Evolutionary conservation across 2,329 filamentous ascomycete species (phyloP).

Genomic region (Ampelomyces quisqualis): DNA sequence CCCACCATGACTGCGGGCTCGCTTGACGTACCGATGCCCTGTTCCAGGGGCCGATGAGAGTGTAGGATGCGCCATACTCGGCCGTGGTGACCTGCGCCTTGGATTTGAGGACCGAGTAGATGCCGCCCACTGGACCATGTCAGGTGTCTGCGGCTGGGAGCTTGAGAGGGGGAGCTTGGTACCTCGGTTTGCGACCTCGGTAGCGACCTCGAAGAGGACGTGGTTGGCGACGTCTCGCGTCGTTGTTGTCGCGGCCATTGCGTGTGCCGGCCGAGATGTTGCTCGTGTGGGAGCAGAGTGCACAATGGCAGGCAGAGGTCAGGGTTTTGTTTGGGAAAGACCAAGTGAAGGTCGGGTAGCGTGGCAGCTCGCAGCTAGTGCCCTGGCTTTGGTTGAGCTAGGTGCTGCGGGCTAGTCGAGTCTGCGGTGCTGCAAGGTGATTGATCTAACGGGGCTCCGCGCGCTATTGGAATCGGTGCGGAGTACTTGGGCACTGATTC

Average conservation of each 20-base stretch:
- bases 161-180: slow-evolving; percentile 34
- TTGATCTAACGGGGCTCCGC: slow-evolving; percentile 20
- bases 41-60: slow-evolving; percentile 91
- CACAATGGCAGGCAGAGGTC: slow-evolving; percentile 12
- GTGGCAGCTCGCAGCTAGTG: slow-evolving; percentile 19
- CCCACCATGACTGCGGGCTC: slow-evolving; percentile 35
- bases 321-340: slow-evolving; percentile 14
- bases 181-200: slow-evolving; percentile 96
- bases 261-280: slow-evolving; percentile 10
- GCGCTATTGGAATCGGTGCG: slow-evolving; percentile 16
- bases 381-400: slow-evolving; percentile 25
- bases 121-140: slow-evolving; percentile 76
- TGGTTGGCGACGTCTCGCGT: slow-evolving; percentile 84
- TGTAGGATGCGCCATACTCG: slow-evolving; percentile 98
- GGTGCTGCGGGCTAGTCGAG: slow-evolving; percentile 24
- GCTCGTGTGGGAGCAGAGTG: slow-evolving; percentile 4
- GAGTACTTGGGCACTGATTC: slow-evolving; percentile 9
- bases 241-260: slow-evolving; percentile 31
- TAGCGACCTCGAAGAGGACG: slow-evolving; percentile 93
- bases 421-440: slow-evolving; percentile 16
- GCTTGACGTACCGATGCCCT: slow-evolving; percentile 81
- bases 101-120: slow-evolving; percentile 98
- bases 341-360: slow-evolving; percentile 14
- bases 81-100: slow-evolving; percentile 97
- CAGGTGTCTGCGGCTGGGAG: slow-evolving; percentile 11